Evolutionary conservation across 2,329 filamentous ascomycete genomes (phyloP), one percentile per base, ranked within the genome.

Genomic region (Teratosphaeria nubilosa): DNA sequence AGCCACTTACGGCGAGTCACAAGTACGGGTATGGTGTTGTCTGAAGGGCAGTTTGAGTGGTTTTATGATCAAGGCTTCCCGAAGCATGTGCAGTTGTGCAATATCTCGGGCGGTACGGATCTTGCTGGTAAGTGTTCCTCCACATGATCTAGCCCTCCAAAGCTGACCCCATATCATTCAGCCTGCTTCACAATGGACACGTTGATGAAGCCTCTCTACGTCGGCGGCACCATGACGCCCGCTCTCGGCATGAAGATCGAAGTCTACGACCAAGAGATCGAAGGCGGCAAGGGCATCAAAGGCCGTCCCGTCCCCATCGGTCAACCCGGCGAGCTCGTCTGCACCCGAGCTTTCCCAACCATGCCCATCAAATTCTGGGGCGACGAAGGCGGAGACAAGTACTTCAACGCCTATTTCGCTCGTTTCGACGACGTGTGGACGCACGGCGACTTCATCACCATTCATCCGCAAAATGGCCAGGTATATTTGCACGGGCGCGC

Each of bases 11-110:
- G 76, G 30, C 71, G 77, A 2, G 87, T 92, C 31, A 84, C 80
- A 0, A 86, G 82, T 56, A 95, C 90, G 0, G 90, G 90, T 3
- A 92, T 92, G 88, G 88, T 94, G 0, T 78, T 94, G 2, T 83
- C 87, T 0, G 84, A 91, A 54, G 82, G 86, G 45, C 76, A 90
- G 34, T 92, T 91, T 68, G 85, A 90, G 68, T 95, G 90, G 89
- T 84, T 86, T 72, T 86, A 91, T 69, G 86, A 90, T 63, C 74
- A 77, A 7, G 88, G 79, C 0, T 95, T 95, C 69, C 86, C 88
- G 0, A 61, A 76, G 0, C 75, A 78, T 52, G 81, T 85, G 0
- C 88, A 90, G 25, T 76, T 95, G 1, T 79, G 75, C 30, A 92
- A 91, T 68, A 86, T 91, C 41, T 86, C 85, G 0, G 88, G 88